Evolutionary conservation across 768 basidiomycete species (phyloP).

Genomic region (Mrakia gelida): DNA sequence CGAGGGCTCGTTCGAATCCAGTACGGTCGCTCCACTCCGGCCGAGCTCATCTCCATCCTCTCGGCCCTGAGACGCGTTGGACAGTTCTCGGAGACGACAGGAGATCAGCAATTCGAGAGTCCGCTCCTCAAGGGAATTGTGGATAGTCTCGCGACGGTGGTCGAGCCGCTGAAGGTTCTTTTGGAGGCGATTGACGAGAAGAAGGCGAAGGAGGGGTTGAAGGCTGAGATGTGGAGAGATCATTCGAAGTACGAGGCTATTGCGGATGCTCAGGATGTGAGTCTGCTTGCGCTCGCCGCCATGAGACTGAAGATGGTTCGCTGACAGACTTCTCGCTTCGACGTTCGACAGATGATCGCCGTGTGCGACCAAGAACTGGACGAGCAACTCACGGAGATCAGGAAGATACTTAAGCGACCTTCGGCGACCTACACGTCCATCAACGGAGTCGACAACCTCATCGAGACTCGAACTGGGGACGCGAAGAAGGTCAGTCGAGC

Average conservation of each 20-base stretch:
- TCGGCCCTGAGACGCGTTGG: conserved; percentile 70
- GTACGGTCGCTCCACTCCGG: conserved; percentile 63
- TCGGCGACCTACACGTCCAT: conserved; percentile 65
- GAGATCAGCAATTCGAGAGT: conserved; percentile 56
- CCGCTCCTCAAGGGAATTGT: conserved; percentile 66
- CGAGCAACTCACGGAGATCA: conserved; percentile 63
- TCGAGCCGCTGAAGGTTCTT: conserved; percentile 54
- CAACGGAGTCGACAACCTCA: conserved; percentile 52
- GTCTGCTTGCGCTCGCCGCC: too few species aligned
- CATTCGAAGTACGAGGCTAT: conserved; percentile 55
- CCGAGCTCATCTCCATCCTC: conserved; percentile 72
- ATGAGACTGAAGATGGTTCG: too few species aligned
- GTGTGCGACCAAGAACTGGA: conserved; percentile 63
- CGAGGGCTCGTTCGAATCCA: conserved; percentile 82
- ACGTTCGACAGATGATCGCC: conserved; percentile 59
- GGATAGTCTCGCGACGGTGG: conserved; percentile 61
- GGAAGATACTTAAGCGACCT: conserved; percentile 67
- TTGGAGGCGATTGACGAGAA: conserved; percentile 58
- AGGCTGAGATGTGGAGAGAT: conserved; percentile 66
- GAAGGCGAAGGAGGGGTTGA: conserved; percentile 62
- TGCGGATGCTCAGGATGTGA: conserved; percentile 59
- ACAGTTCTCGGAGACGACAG: conserved; percentile 49
- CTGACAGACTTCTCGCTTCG: too few species aligned
- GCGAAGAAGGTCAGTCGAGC: not conserved
- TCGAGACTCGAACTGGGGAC: conserved; percentile 14